Evolutionary conservation across 176 grass and related monocot species (phyloP).

Genomic region (Puya raimondii): DNA sequence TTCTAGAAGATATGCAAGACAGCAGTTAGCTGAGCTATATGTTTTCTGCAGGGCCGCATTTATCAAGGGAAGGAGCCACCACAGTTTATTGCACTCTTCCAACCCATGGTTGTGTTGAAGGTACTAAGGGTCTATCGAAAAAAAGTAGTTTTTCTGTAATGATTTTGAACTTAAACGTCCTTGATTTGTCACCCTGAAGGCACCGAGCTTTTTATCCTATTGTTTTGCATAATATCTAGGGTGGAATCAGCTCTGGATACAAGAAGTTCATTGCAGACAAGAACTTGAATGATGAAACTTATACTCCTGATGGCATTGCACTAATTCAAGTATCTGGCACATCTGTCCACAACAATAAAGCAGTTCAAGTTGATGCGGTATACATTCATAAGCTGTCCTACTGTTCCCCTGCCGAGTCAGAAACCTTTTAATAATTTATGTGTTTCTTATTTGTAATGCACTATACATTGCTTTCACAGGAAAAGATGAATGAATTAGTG

Average conservation of each 20-base stretch:
- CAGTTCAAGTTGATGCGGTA: constrained; percentile 90
- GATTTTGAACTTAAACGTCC: not conserved
- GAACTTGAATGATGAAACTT: constrained; percentile 45
- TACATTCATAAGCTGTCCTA: not conserved
- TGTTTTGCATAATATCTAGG: constrained; percentile 41
- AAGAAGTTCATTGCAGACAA: constrained; percentile 58
- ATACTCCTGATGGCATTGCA: constrained; percentile 68
- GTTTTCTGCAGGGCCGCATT: constrained; percentile 57
- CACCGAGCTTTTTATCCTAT: not conserved
- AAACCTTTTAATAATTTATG: too few relatives aligned
- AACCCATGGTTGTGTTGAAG: constrained; percentile 93
- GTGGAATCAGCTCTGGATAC: constrained; percentile 70
- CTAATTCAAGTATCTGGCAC: constrained; percentile 71
- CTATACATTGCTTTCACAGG: too few relatives aligned
- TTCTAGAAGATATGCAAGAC: constrained; percentile 18
- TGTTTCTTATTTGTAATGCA: too few relatives aligned
- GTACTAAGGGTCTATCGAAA: constrained; percentile 20
- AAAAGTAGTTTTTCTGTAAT: not conserved
- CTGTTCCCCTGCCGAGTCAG: too few relatives aligned
- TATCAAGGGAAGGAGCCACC: constrained; percentile 90
- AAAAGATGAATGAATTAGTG: too few relatives aligned
- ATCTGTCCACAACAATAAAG: constrained; percentile 71
- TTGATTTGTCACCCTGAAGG: not conserved
- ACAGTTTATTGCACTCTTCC: constrained; percentile 92
- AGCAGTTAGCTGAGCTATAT: constrained; percentile 16